These are phyloP conservation scores for Emmonsiellopsis sp. DNA, from an alignment of 2,329 filamentous ascomycete genomes.

Conservation along the genomic window DNA sequence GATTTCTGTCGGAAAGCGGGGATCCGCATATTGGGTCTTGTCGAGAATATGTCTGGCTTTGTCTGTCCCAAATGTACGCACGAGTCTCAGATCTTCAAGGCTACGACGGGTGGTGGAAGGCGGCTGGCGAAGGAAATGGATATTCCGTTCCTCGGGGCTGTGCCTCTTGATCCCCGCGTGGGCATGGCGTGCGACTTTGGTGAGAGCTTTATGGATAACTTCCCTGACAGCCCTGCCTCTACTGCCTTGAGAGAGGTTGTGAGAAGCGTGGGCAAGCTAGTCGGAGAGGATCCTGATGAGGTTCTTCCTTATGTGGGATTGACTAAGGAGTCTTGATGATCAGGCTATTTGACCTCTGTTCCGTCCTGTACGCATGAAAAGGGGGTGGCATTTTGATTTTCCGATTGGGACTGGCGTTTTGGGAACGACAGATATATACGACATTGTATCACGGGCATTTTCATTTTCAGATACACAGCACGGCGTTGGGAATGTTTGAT, in stretches of 20 bases:
- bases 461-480: not conserved
- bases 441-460: not conserved
- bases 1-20: conserved; percentile 95
- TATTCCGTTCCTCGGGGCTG: conserved; percentile 79
- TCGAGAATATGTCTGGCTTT: conserved; percentile 97
- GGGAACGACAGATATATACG: not conserved
- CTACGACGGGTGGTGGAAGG: conserved; percentile 79
- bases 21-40: conserved; percentile 76
- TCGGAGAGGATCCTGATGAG: conserved; percentile 52
- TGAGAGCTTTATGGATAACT: conserved; percentile 92
- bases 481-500: not conserved
- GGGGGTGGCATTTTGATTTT: not conserved
- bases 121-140: conserved; percentile 75
- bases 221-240: conserved; percentile 86
- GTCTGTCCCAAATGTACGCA: conserved; percentile 88
- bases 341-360: too few species aligned
- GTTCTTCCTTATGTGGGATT: conserved; percentile 5
- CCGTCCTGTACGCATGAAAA: not conserved
- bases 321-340: not conserved
- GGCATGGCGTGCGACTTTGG: conserved; percentile 96
- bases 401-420: not conserved
- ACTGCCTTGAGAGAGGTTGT: conserved; percentile 74
- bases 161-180: conserved; percentile 86
- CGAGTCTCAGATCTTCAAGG: conserved; percentile 72
- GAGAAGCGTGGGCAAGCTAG: conserved; percentile 55